Base-by-base conservation (phyloP, 148 eudicot genomes). In the Pharnaceum exiguum region DNA sequence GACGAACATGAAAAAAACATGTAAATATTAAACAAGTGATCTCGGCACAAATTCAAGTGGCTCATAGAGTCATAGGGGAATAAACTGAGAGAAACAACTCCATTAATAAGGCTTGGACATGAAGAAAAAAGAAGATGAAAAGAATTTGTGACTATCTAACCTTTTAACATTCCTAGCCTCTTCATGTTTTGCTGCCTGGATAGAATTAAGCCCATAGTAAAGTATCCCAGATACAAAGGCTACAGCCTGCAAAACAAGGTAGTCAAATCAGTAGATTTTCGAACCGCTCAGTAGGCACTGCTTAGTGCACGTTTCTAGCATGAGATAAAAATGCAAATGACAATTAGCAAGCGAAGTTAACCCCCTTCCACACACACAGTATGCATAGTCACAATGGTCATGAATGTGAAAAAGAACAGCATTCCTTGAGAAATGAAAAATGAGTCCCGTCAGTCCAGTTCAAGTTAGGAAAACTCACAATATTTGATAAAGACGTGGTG, bases 401-500 rank as follows among this genome's bases (percentile, higher is more conserved):
- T 7, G 51, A 8, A 19, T 8, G 54, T 33, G 28, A 33, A 33
- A 39, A 21, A 19, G 1, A 47, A 36, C 1, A 6, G 26, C 37
- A 44, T 24, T 25, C 45, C 37, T 28, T n/a, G 15, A 54, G 25
- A 63, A 54, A 29, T 10, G 36, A 5, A 55, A 23, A 28, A n/a
- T 30, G 15, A 29, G 17, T 29, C 28, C 22, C 19, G 23, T 7
- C 43, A 22, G 10, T 30, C 15, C 28, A 36, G n/a, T 35, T 8
- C 44, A 47, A 46, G 31, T 43, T 18, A 29, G 57, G 1, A 33
- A 19, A 45, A 84, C 96, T 69, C 76, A 88, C 96, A 68, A 78
- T 76, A 67, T 85, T 88, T 21, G 89, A 78, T 15, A 88, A 46
- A 60, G 96, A 88, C 39, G 89, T 73, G 52, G 84, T 81, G 27